Evolutionary conservation across 164 flowering plant species (phyloP).

Genomic region (Vitis amurensis): DNA sequence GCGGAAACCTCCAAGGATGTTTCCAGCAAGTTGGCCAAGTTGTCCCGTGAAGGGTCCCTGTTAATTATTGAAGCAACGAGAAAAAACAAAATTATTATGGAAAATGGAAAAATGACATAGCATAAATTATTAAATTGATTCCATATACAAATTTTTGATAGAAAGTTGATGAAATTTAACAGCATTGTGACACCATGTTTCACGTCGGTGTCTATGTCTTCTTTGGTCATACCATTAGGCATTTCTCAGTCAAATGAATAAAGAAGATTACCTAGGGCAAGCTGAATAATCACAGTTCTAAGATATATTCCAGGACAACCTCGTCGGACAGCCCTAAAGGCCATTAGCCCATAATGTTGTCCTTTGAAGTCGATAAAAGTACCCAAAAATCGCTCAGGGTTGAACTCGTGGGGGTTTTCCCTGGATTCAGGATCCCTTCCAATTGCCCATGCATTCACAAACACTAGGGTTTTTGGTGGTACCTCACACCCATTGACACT

Average conservation of each 20-base stretch:
- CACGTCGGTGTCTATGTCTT: conserved; percentile 11
- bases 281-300: conserved; percentile 7
- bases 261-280: conserved; percentile 12
- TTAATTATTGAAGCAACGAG: no score
- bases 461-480: conserved; percentile 25
- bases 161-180: no score
- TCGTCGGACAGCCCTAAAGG: conserved; percentile 20
- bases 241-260: conserved; percentile 15
- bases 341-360: conserved; percentile 18
- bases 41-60: no score
- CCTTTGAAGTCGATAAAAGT: conserved; percentile 13
- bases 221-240: conserved; percentile 9
- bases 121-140: no score
- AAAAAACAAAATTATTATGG: no score
- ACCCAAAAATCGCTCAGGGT: conserved; percentile 24
- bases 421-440: conserved; percentile 25
- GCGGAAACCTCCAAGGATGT: no score
- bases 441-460: conserved; percentile 30
- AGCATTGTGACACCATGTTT: conserved; percentile 16
- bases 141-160: no score
- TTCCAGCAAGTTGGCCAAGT: no score
- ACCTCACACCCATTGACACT: conserved; percentile 29
- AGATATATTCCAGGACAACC: conserved; percentile 19
- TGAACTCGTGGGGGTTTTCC: no score
- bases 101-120: no score